Percentiles rank a stretch among this genome's conserved stretches.
phyloP scores from a whole-genome alignment of 2,329 filamentous ascomycete species.

The Alternaria arbusti region DNA sequence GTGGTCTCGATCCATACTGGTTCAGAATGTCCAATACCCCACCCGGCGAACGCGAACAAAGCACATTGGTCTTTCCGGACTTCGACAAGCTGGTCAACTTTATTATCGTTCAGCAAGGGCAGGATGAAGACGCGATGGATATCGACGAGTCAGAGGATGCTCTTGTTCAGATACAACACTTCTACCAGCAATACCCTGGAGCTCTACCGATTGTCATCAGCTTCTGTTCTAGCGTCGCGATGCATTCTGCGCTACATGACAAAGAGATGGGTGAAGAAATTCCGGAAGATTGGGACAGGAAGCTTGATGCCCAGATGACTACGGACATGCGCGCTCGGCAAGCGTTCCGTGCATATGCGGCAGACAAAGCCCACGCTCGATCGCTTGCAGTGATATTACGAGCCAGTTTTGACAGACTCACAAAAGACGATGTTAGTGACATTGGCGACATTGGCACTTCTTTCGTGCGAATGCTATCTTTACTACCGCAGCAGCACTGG shows the following conservation, averaged over 20 bases:
- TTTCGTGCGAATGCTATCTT: constrained; percentile 62
- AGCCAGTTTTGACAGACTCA: constrained; percentile 54
- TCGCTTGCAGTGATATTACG: constrained; percentile 52
- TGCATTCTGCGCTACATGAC: constrained; percentile 61
- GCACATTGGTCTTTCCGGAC: constrained; percentile 45
- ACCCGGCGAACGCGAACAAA: constrained; percentile 31
- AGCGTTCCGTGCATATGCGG: constrained; percentile 61
- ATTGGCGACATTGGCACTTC: constrained; percentile 55
- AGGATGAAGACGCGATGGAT: constrained; percentile 45
- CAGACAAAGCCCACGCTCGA: constrained; percentile 39
- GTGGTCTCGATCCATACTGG: constrained; percentile 83
- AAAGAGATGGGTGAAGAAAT: constrained; percentile 58
- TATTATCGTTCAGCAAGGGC: constrained; percentile 51
- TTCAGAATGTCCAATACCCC: constrained; percentile 65
- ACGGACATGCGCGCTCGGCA: constrained; percentile 71
- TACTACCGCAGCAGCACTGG: constrained; percentile 59
- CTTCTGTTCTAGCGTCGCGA: constrained; percentile 69
- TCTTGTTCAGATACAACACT: constrained; percentile 34
- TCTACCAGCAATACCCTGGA: constrained; percentile 47
- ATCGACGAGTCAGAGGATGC: constrained; percentile 34
- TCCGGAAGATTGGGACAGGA: constrained; percentile 84
- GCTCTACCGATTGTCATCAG: constrained; percentile 73
- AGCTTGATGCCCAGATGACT: constrained; percentile 74
- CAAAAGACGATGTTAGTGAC: constrained; percentile 48
- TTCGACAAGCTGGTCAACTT: constrained; percentile 54